Evolutionary conservation across 257 asterid genomes (phyloP).

Genomic region (Ligustrum vulgare): DNA sequence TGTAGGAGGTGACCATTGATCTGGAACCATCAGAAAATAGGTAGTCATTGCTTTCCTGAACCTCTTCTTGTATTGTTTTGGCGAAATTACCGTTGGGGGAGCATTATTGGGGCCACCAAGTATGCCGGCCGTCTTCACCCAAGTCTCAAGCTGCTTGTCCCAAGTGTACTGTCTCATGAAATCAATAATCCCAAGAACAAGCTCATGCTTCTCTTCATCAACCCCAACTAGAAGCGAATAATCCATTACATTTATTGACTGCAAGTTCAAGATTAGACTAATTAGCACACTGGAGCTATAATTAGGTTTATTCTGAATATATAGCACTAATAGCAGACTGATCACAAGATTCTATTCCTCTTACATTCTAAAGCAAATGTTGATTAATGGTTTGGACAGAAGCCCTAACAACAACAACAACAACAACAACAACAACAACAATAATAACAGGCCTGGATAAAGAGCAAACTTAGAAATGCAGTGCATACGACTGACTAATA

Average conservation of each 20-base stretch:
- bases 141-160: constrained; percentile 97
- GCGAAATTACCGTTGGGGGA: constrained; percentile 85
- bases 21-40: constrained; percentile 91
- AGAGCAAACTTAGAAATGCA: not conserved
- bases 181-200: constrained; percentile 92
- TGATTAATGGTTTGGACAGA: not conserved
- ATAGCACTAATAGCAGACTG: not conserved
- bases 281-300: not conserved
- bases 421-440: not conserved
- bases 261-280: constrained; percentile 22
- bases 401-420: not conserved
- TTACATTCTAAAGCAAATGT: not conserved
- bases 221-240: constrained; percentile 89
- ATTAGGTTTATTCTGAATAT: not conserved
- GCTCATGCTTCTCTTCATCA: constrained; percentile 88
- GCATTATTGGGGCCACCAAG: constrained; percentile 91
- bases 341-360: not conserved
- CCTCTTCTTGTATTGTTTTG: constrained; percentile 89
- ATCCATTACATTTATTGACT: constrained; percentile 94
- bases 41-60: constrained; percentile 95
- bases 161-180: constrained; percentile 97
- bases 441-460: not conserved
- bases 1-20: constrained; percentile 85
- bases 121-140: constrained; percentile 94
- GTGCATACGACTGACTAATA: not conserved